These are phyloP conservation scores for Chytridiales sp. DNA, from an alignment of 371 early-diverging fungal species.

Conservation along the genomic window DNA sequence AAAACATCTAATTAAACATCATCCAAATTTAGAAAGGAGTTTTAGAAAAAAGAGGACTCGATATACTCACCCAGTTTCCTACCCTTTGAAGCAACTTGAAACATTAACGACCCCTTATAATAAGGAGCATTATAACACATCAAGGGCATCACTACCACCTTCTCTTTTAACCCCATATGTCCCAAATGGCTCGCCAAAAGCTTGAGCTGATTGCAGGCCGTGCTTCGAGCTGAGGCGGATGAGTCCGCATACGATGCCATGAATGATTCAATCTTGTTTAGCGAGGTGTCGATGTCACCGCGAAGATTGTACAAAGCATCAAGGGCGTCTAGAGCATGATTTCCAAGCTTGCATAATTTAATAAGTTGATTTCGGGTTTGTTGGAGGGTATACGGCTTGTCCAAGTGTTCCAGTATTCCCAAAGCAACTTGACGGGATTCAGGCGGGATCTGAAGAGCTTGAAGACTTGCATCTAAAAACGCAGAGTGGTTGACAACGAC, in stretches of 20 bases:
- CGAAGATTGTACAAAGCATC: slow-evolving; percentile 55
- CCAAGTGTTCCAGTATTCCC: slow-evolving; percentile 44
- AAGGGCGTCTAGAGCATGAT: slow-evolving; percentile 63
- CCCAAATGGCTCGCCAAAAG: slow-evolving; percentile 50
- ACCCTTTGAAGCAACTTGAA: slow-evolving; percentile 66
- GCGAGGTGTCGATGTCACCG: slow-evolving; percentile 15
- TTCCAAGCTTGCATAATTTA: slow-evolving; percentile 59
- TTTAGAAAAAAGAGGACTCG: no score
- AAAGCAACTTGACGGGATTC: slow-evolving; percentile 37
- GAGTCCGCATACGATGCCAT: slow-evolving; percentile 23
- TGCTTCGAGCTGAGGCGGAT: not conserved
- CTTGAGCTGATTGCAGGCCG: slow-evolving; percentile 50
- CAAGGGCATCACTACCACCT: slow-evolving; percentile 66
- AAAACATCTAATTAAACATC: slow-evolving; percentile 55
- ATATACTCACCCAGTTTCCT: slow-evolving; percentile 55
- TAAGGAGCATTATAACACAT: slow-evolving; percentile 73
- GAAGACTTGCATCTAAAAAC: slow-evolving; percentile 33
- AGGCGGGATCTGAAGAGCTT: slow-evolving; percentile 22
- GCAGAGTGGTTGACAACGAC: slow-evolving; percentile 43
- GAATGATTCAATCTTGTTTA: slow-evolving; percentile 47
- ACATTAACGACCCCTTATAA: slow-evolving; percentile 71
- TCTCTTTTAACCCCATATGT: slow-evolving; percentile 63
- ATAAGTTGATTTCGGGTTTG: slow-evolving; percentile 64
- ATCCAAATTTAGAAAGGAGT: no score
- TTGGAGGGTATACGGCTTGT: slow-evolving; percentile 44